Percentiles rank a stretch among this genome's conserved stretches.
Conservation (phyloP, 169 alveolate genomes). For the Cryptosporidium sp. region DNA sequence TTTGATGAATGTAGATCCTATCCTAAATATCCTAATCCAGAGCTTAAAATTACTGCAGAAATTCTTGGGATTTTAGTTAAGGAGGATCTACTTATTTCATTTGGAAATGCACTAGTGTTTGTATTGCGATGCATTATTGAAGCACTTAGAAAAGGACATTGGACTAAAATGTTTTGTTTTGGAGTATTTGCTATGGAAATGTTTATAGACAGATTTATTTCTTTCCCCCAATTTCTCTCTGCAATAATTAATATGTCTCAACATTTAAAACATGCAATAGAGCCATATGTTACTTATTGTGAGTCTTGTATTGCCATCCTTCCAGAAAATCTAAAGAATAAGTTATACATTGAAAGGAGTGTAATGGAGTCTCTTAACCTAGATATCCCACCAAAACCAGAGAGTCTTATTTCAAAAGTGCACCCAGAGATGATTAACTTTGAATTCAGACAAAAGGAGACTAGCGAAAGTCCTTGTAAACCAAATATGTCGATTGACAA, state of each 20-base stretch:
- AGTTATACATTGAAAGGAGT: conserved; percentile 27
- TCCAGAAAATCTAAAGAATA: conserved; percentile 45
- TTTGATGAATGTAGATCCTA: conserved; percentile 88
- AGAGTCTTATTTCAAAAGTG: conserved; percentile 3
- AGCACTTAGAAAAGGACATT: conserved; percentile 78
- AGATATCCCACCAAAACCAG: conserved; percentile 2
- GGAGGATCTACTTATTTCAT: conserved; percentile 73
- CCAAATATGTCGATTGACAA: neutral
- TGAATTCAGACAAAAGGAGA: neutral
- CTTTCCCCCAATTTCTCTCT: conserved; percentile 76
- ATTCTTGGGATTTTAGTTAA: conserved; percentile 83
- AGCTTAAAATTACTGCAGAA: conserved; percentile 87
- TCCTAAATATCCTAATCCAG: conserved; percentile 88
- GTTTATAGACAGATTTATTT: conserved; percentile 54
- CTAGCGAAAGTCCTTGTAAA: no score
- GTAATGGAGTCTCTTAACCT: neutral
- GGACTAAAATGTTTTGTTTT: conserved; percentile 79
- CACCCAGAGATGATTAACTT: conserved; percentile 53
- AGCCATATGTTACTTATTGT: conserved; percentile 33
- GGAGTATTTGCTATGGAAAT: conserved; percentile 82
- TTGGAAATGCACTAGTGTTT: conserved; percentile 73
- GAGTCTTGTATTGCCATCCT: conserved; percentile 29
- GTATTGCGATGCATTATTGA: conserved; percentile 82
- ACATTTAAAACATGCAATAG: conserved; percentile 44
- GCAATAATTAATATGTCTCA: conserved; percentile 70